Percentiles rank a stretch among this genome's conserved stretches.
These are phyloP conservation scores for Tieghemostelium lacteum DNA, from an alignment of 78 protist species.

Conservation along the genomic window DNA sequence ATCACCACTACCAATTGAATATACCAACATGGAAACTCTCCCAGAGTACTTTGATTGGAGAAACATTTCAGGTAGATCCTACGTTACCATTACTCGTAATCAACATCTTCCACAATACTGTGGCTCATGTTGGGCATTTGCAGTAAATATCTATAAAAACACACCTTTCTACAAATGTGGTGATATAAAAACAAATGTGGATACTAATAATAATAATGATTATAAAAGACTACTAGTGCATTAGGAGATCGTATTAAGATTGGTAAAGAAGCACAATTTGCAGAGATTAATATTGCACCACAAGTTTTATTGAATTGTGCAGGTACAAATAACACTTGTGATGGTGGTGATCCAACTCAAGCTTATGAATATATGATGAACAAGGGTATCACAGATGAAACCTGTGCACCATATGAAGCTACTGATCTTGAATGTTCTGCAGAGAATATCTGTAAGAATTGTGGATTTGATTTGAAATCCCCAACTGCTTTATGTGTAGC, in stretches of 20 bases:
- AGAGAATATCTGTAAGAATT: constrained; percentile 84
- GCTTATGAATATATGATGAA: constrained; percentile 78
- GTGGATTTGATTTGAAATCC: constrained; percentile 80
- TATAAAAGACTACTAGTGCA: constrained; percentile 82
- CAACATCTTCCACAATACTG: constrained; percentile 94
- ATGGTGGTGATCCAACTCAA: constrained; percentile 85
- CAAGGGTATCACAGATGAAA: constrained; percentile 89
- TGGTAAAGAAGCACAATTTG: constrained; percentile 74
- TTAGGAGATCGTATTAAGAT: constrained; percentile 94
- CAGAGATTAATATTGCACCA: constrained; percentile 81
- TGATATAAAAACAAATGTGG: neutral
- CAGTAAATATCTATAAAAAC: too few relatives aligned
- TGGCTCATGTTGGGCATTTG: constrained; percentile 29
- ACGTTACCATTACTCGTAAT: constrained; percentile 48
- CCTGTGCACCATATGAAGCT: constrained; percentile 80
- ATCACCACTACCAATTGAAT: constrained; percentile 59
- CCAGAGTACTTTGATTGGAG: constrained; percentile 20
- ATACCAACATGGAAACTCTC: neutral
- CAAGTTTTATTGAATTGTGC: constrained; percentile 93
- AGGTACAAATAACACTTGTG: constrained; percentile 84
- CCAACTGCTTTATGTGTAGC: constrained; percentile 84
- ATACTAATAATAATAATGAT: constrained; percentile 52
- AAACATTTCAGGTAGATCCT: neutral
- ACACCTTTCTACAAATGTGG: too few relatives aligned
- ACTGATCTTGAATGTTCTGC: constrained; percentile 82